Evolutionary conservation across 805 yeast genomes (phyloP).

Genomic region (Yarrowia alimentaria): DNA sequence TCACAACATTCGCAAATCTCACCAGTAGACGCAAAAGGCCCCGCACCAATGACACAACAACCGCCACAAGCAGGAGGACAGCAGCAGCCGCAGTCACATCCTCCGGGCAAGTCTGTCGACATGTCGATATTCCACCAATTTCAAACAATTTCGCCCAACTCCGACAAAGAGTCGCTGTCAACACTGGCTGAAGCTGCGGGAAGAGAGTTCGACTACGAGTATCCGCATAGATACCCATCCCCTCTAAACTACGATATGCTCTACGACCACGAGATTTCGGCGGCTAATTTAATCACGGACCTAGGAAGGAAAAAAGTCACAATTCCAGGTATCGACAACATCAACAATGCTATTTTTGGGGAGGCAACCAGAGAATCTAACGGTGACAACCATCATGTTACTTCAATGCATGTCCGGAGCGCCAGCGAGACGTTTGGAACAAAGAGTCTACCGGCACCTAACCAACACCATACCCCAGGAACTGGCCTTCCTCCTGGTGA

Average conservation of each 20-base stretch:
- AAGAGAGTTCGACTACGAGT: constrained; percentile 20
- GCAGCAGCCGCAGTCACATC: too few relatives aligned
- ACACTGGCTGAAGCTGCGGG: constrained; percentile 23
- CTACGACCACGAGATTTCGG: constrained; percentile 25
- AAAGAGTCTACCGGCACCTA: too few relatives aligned
- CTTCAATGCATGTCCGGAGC: constrained; percentile 14
- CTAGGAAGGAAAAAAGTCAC: constrained; percentile 18
- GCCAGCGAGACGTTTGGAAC: constrained; percentile 12
- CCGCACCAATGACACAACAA: too few relatives aligned
- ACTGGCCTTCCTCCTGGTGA: too few relatives aligned
- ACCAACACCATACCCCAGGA: too few relatives aligned
- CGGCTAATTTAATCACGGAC: constrained; percentile 20
- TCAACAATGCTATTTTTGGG: constrained; percentile 19
- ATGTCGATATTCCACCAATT: constrained; percentile 1
- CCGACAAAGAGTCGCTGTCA: constrained; percentile 19
- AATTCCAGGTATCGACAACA: constrained; percentile 20
- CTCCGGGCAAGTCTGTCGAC: constrained; percentile 11
- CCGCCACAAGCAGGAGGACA: too few relatives aligned
- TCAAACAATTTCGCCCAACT: not conserved
- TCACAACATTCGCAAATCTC: constrained; percentile 19
- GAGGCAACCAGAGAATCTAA: constrained; percentile 9
- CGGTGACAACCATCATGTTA: constrained; percentile 17
- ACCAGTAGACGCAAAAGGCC: constrained; percentile 12
- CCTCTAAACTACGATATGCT: constrained; percentile 20
- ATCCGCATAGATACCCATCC: constrained; percentile 15